These are phyloP conservation scores for Cetraspora pellucida DNA, from an alignment of 192 early-diverging fungal species.

Conservation along the genomic window DNA sequence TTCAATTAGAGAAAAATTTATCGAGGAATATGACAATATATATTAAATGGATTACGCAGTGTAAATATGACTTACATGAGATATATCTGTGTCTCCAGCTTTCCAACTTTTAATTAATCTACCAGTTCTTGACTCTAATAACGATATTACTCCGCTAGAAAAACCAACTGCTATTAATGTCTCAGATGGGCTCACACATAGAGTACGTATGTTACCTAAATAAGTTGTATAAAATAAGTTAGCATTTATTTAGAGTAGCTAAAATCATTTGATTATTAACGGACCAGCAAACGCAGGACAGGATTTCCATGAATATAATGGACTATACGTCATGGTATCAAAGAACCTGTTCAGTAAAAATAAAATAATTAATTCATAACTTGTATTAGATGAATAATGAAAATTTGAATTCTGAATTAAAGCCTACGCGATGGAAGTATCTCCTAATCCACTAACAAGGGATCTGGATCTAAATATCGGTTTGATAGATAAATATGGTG, in stretches of 20 bases:
- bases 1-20: background rate
- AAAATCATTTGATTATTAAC: background rate
- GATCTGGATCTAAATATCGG: conserved; percentile 54
- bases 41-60: background rate
- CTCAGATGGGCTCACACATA: conserved; percentile 50
- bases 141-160: conserved; percentile 54
- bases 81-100: conserved; percentile 60
- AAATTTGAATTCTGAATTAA: conserved; percentile 34
- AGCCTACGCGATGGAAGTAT: conserved; percentile 52
- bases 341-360: conserved; percentile 37
- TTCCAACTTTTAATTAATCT: conserved; percentile 58
- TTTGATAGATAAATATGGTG: conserved; percentile 49
- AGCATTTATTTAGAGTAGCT: background rate
- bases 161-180: conserved; percentile 58
- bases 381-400: conserved; percentile 36
- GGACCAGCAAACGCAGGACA: background rate
- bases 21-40: background rate
- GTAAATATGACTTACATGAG: conserved; percentile 42
- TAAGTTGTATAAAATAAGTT: background rate
- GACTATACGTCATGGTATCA: conserved; percentile 40
- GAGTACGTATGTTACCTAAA: conserved; percentile 41
- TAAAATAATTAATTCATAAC: background rate
- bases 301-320: conserved; percentile 48
- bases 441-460: conserved; percentile 53
- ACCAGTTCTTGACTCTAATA: conserved; percentile 59